A percentile compares a stretch with the other conserved stretches of the same genome.
phyloP scores from a whole-genome alignment of 2,329 filamentous ascomycete species.

The Penicillium sp. region DNA sequence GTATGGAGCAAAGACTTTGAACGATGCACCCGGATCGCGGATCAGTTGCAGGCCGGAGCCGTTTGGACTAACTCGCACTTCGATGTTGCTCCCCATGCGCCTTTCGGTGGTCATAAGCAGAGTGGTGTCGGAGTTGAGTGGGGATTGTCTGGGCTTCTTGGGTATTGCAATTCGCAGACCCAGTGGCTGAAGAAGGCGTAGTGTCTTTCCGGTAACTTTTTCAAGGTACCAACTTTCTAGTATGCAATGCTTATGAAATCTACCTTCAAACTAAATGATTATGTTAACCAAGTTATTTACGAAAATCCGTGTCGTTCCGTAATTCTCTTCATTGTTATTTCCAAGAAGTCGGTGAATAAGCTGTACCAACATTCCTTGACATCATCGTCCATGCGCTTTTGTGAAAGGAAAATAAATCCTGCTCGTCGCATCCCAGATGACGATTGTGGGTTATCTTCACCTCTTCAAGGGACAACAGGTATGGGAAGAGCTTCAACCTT shows the following conservation, averaged over 20 bases:
- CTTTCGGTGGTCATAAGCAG: slow-evolving; percentile 58
- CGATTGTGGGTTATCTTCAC: neutral
- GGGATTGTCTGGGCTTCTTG: slow-evolving; percentile 45
- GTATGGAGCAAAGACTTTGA: slow-evolving; percentile 61
- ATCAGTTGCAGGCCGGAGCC: slow-evolving; percentile 60
- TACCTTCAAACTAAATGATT: neutral
- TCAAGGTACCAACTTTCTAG: neutral
- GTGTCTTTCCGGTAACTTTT: neutral
- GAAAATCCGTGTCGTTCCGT: too few relatives aligned
- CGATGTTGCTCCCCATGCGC: slow-evolving; percentile 33
- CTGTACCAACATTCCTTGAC: neutral
- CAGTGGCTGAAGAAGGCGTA: slow-evolving; percentile 34
- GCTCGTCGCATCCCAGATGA: neutral
- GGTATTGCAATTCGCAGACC: slow-evolving; percentile 46
- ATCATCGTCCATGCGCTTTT: neutral
- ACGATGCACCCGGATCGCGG: slow-evolving; percentile 57
- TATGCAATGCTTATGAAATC: too few relatives aligned
- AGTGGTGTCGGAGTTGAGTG: slow-evolving; percentile 58
- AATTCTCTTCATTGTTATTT: neutral
- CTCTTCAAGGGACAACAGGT: neutral
- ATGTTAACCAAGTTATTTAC: too few relatives aligned
- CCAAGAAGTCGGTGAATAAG: neutral
- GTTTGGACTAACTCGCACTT: slow-evolving; percentile 63
- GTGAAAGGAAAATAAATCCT: neutral
- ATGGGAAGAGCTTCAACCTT: neutral